phyloP scores from a whole-genome alignment of 768 basidiomycete genomes.

The Udeniomyces megalosporus region DNA sequence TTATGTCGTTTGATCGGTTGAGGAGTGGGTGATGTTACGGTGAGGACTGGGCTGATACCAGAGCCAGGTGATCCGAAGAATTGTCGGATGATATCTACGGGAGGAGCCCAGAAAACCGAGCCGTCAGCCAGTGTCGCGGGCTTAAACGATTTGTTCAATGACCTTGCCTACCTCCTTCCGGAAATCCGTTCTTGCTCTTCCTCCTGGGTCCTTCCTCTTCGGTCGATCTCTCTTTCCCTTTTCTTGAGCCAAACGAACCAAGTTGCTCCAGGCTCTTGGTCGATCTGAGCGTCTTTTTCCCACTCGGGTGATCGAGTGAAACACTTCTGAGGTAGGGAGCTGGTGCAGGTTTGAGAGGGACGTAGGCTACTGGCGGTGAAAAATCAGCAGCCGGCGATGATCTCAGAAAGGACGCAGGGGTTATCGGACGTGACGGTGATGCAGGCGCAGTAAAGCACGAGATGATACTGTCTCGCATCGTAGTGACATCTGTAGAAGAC shows the following conservation, averaged over 20 bases:
- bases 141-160: neutral
- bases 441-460: too few species aligned
- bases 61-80: neutral
- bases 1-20: neutral
- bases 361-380: neutral
- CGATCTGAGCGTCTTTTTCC: neutral
- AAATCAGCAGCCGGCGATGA: constrained; percentile 36
- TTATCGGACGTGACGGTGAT: constrained; percentile 48
- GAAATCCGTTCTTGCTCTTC: neutral
- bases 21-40: neutral
- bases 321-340: neutral
- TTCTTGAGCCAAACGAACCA: neutral
- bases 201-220: neutral
- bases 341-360: neutral
- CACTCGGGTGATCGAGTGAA: neutral
- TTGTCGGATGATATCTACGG: neutral
- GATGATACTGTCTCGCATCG: too few species aligned
- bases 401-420: too few species aligned
- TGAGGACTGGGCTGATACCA: neutral
- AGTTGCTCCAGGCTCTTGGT: neutral
- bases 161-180: neutral
- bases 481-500: constrained; percentile 29
- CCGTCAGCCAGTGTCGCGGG: too few species aligned
- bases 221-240: neutral
- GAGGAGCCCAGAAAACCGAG: neutral